These are phyloP conservation scores for Acanthochlamys bracteata DNA, from an alignment of 106 monocot genomes.

Conservation along the genomic window DNA sequence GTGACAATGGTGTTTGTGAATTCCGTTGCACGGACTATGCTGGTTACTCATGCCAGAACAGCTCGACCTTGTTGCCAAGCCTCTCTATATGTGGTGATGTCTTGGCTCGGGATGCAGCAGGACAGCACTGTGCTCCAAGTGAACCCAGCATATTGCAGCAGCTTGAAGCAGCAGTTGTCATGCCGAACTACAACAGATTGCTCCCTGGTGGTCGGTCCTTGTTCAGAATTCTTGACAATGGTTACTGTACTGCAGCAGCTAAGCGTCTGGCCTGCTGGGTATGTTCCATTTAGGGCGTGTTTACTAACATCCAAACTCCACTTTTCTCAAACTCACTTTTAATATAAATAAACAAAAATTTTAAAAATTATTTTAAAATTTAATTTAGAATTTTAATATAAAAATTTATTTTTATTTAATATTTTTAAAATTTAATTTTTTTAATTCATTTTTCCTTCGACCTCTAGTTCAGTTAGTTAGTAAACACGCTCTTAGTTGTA, in stretches of 20 bases:
- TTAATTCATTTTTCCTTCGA: no score
- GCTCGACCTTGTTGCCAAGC: conserved; percentile 59
- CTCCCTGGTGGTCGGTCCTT: conserved; percentile 68
- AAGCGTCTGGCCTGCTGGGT: conserved; percentile 98
- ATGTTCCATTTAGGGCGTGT: conserved; percentile 12
- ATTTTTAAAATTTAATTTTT: no score
- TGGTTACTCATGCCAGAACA: conserved; percentile 95
- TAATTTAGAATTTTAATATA: no score
- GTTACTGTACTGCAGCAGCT: conserved; percentile 81
- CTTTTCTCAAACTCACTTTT: no score
- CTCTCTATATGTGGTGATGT: conserved; percentile 87
- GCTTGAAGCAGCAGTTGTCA: conserved; percentile 82
- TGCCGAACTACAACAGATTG: conserved; percentile 85
- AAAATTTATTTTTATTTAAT: no score
- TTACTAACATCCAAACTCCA: not conserved
- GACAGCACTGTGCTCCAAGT: conserved; percentile 92
- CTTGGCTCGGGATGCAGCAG: conserved; percentile 44
- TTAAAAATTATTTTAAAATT: no score
- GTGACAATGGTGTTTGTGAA: conserved; percentile 93
- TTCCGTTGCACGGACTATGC: conserved; percentile 99
- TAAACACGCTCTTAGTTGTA: no score
- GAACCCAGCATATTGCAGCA: conserved; percentile 89
- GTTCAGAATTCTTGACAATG: conserved; percentile 61
- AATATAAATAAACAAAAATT: no score
- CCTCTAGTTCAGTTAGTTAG: no score